phyloP scores from a whole-genome alignment of 2,329 filamentous ascomycete genomes.

The Didymella arachidicola region DNA sequence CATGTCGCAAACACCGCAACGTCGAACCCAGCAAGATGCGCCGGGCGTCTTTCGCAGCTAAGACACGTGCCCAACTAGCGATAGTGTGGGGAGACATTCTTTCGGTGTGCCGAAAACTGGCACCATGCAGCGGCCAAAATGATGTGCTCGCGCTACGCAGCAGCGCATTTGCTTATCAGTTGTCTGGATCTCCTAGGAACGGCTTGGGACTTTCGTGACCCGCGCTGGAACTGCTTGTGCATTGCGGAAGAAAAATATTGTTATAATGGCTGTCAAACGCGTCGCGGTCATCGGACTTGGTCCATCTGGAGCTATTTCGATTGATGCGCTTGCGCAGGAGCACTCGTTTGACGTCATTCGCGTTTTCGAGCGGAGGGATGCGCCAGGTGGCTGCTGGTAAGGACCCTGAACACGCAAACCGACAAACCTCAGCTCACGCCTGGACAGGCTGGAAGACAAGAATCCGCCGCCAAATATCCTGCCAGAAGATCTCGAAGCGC shows the following conservation, averaged over 20 bases:
- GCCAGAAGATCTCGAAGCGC: slow-evolving; percentile 27
- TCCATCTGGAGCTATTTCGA: slow-evolving; percentile 66
- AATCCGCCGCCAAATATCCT: slow-evolving; percentile 31
- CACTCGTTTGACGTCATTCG: slow-evolving; percentile 65
- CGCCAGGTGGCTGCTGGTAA: slow-evolving; percentile 68
- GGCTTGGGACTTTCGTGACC: neutral
- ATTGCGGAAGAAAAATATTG: neutral
- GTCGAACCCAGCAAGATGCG: slow-evolving; percentile 10
- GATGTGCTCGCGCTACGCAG: slow-evolving; percentile 10
- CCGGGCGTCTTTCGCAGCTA: neutral
- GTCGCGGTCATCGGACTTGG: slow-evolving; percentile 69
- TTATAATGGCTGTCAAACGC: slow-evolving; percentile 35
- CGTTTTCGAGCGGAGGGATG: slow-evolving; percentile 68
- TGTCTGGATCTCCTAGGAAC: slow-evolving; percentile 5
- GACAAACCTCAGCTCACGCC: slow-evolving; percentile 6
- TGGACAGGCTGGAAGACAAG: slow-evolving; percentile 34
- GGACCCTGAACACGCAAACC: slow-evolving; percentile 21
- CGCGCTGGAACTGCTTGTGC: neutral
- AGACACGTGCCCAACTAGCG: neutral
- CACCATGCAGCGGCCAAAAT: slow-evolving; percentile 5
- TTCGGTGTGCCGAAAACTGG: neutral
- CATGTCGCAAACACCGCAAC: slow-evolving; percentile 33
- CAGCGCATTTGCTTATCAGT: slow-evolving; percentile 14
- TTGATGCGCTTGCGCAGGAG: slow-evolving; percentile 68
- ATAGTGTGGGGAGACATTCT: slow-evolving; percentile 4